These are phyloP conservation scores for Carex parvula DNA, from an alignment of 176 grass and related monocot species.

Conservation along the genomic window DNA sequence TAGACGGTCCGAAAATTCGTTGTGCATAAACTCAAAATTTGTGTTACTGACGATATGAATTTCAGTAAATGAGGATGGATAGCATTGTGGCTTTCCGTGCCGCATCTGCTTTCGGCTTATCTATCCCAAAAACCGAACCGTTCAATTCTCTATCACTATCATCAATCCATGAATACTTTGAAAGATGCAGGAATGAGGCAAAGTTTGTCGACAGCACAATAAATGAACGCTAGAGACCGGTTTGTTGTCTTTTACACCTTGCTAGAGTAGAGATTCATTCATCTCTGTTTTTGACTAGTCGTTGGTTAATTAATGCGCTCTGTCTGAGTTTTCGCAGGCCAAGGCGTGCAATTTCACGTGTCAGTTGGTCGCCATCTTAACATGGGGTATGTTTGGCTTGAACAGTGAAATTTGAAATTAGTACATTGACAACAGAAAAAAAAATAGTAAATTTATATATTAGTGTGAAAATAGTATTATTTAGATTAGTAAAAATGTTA, in stretches of 20 bases:
- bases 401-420: too few species aligned
- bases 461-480: too few species aligned
- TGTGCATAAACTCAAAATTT: too few species aligned
- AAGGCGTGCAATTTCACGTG: not conserved
- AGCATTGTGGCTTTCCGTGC: not conserved
- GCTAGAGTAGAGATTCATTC: not conserved
- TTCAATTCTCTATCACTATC: not conserved
- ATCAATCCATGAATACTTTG: not conserved
- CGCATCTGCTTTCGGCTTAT: not conserved
- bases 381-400: too few species aligned
- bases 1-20: too few species aligned
- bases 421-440: too few species aligned
- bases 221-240: not conserved
- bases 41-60: too few species aligned
- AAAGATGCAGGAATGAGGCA: not conserved
- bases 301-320: not conserved
- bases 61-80: not conserved
- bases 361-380: not conserved
- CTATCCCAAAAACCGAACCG: not conserved
- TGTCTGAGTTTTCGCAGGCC: conserved; percentile 9
- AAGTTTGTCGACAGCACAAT: conserved; percentile 11
- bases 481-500: too few species aligned
- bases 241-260: not conserved
- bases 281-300: conserved; percentile 24
- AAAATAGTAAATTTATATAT: too few species aligned